Conservation (phyloP, 1,284 basidiomycete species). For the Ganoderma resinaceum region DNA sequence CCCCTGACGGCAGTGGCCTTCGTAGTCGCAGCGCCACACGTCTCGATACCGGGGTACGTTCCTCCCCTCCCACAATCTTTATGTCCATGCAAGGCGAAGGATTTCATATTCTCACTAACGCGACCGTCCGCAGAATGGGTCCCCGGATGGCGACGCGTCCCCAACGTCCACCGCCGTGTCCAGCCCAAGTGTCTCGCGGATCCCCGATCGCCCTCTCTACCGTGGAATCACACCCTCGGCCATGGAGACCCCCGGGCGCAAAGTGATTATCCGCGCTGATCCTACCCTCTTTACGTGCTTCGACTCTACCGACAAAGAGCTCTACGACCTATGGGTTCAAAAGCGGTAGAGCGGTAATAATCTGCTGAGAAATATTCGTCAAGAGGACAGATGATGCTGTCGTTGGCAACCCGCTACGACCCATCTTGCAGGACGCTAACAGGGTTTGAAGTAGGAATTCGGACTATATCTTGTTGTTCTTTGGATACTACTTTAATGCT, state of each 20-base stretch:
- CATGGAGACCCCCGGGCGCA: slow-evolving; percentile 43
- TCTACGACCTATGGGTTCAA: slow-evolving; percentile 79
- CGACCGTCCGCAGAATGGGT: neutral
- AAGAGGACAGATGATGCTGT: neutral
- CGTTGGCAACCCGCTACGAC: neutral
- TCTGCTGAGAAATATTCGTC: neutral
- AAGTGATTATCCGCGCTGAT: slow-evolving; percentile 63
- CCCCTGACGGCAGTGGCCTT: slow-evolving; percentile 21
- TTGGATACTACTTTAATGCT: neutral
- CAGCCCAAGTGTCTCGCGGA: slow-evolving; percentile 23
- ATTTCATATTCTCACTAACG: no score
- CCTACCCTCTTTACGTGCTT: slow-evolving; percentile 72
- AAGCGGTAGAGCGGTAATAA: slow-evolving; percentile 43
- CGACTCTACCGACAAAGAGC: slow-evolving; percentile 72
- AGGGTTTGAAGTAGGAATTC: neutral
- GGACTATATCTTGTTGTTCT: neutral
- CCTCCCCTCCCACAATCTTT: neutral
- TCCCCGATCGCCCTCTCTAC: slow-evolving; percentile 26
- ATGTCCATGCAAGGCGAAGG: neutral
- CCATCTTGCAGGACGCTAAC: neutral
- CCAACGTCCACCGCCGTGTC: slow-evolving; percentile 34
- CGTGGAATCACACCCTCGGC: slow-evolving; percentile 29
- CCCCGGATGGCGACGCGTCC: slow-evolving; percentile 25
- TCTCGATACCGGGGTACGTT: slow-evolving; percentile 17
- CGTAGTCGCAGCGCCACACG: slow-evolving; percentile 20